Percentiles rank a stretch among this genome's conserved stretches.
Evolutionary conservation across 202 grass and related monocot genomes (phyloP).

Genomic region (Panicum hallii): DNA sequence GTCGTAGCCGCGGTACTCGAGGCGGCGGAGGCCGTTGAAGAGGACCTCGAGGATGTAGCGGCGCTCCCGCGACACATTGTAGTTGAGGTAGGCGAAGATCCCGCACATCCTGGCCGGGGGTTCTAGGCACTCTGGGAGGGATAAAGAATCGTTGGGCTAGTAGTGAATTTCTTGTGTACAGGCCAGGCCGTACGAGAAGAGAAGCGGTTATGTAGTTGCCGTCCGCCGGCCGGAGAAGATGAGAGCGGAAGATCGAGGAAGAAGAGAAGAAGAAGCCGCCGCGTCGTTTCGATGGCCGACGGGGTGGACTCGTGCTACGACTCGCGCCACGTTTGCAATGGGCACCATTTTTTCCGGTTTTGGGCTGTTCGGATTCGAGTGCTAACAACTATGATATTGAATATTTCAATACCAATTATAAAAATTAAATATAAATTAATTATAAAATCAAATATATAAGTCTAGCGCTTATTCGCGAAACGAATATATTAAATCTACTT

Average conservation of each 20-base stretch:
- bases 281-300: not conserved
- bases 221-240: not conserved
- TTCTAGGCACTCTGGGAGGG: not conserved
- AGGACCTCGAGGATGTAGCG: constrained; percentile 94
- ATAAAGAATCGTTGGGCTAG: not conserved
- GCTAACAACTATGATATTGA: too few relatives aligned
- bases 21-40: constrained; percentile 87
- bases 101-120: constrained; percentile 69
- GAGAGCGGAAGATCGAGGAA: not conserved
- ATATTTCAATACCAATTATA: too few relatives aligned
- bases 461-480: too few relatives aligned
- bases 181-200: not conserved
- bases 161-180: not conserved
- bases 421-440: too few relatives aligned
- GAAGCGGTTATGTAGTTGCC: not conserved
- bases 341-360: not conserved
- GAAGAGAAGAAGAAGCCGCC: not conserved
- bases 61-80: constrained; percentile 85
- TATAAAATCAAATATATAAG: too few relatives aligned
- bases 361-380: too few relatives aligned
- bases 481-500: too few relatives aligned
- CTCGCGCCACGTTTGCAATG: too few relatives aligned
- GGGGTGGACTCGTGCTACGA: not conserved
- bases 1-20: constrained; percentile 96
- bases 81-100: constrained; percentile 99